phyloP scores from a whole-genome alignment of 169 alveolate species.

The Cryptosporidium viatorum region DNA sequence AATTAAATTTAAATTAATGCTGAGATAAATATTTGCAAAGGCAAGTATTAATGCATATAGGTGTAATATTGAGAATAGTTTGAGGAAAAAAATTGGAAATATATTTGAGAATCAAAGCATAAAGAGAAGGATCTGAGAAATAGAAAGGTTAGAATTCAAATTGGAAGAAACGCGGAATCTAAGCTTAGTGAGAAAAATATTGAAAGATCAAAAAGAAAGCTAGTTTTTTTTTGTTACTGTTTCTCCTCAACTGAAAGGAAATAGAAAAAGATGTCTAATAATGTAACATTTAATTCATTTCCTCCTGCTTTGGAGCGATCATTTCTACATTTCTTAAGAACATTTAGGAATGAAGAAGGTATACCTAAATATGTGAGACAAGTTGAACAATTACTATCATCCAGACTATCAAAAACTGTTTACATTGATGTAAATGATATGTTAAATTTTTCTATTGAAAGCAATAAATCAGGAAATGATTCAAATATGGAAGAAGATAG shows the following conservation, averaged over 20 bases:
- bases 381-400: constrained; percentile 42
- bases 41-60: constrained; percentile 8
- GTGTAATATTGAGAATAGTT: not conserved
- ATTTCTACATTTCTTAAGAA: constrained; percentile 45
- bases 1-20: constrained; percentile 1
- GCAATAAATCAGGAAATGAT: not conserved
- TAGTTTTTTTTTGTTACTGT: not conserved
- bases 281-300: constrained; percentile 7
- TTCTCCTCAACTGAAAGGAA: constrained; percentile 3
- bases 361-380: constrained; percentile 55
- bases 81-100: not conserved
- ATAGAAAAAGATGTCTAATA: not conserved
- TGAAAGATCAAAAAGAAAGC: not conserved
- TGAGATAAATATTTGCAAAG: constrained; percentile 9
- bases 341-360: constrained; percentile 22
- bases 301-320: constrained; percentile 53
- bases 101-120: not conserved
- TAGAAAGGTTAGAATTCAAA: not conserved
- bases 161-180: not conserved
- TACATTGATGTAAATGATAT: constrained; percentile 58
- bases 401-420: constrained; percentile 47
- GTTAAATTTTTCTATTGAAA: constrained; percentile 5
- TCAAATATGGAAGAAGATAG: not conserved
- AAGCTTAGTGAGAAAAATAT: not conserved
- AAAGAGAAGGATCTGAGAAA: not conserved